These are phyloP conservation scores for Puccinia coronata DNA, from an alignment of 1,284 basidiomycete species.

Conservation along the genomic window DNA sequence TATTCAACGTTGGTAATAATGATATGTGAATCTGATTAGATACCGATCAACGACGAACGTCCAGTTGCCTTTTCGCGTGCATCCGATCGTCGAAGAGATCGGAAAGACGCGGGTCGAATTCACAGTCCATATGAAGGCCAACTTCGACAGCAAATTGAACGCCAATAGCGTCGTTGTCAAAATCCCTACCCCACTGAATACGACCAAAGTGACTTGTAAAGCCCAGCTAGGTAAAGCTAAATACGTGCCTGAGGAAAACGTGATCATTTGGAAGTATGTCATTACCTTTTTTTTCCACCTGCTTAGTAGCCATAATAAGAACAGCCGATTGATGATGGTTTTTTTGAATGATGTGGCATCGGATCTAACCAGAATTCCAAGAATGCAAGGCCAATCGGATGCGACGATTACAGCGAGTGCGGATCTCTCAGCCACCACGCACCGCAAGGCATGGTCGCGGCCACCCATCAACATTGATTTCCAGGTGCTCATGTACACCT, in stretches of 20 bases:
- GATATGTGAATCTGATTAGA: too few relatives aligned
- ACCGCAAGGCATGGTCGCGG: conserved; percentile 89
- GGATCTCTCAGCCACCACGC: conserved; percentile 78
- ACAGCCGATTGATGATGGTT: too few relatives aligned
- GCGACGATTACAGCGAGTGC: conserved; percentile 81
- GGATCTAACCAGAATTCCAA: conserved; percentile 88
- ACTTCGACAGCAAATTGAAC: conserved; percentile 85
- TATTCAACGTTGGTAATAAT: too few relatives aligned
- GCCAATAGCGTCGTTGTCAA: conserved; percentile 87
- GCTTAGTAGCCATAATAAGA: too few relatives aligned
- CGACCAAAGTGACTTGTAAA: conserved; percentile 87
- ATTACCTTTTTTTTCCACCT: not conserved
- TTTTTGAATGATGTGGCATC: conserved; percentile 12
- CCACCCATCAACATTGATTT: conserved; percentile 98
- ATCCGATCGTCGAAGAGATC: conserved; percentile 88
- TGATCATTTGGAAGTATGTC: conserved; percentile 94
- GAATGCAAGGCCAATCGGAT: conserved; percentile 90
- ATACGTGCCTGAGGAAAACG: conserved; percentile 90
- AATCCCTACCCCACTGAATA: conserved; percentile 94
- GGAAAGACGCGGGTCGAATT: conserved; percentile 90
- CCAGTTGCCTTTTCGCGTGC: conserved; percentile 85
- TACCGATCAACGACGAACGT: conserved; percentile 95
- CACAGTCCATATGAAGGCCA: conserved; percentile 81
- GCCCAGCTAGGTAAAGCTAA: conserved; percentile 92
- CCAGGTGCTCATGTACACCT: conserved; percentile 96